Evolutionary conservation across 2,329 filamentous ascomycete genomes (phyloP), one percentile per base, ranked within the genome.

Genomic region (Ceratocystis papillata): DNA sequence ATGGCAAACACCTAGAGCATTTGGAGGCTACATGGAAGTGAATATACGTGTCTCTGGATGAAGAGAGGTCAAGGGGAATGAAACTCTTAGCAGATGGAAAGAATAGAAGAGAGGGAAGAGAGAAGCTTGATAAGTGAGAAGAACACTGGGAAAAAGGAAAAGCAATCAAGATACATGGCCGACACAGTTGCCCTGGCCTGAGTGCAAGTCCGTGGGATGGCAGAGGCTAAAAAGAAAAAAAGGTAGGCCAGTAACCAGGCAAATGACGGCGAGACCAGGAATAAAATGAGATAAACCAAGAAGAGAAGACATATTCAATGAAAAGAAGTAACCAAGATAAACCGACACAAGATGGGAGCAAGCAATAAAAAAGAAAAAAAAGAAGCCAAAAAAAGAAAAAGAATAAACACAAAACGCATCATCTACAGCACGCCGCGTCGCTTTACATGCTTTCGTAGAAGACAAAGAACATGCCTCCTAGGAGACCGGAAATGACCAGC

Each of bases 381-480:
- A 59, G 20, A 64, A 66, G 37, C 30, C 45, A 59, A 64, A 57
- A 68, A 61, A 44, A 63, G 10, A 50, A 15, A 62, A 62, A 25
- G n/a, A 20, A 48, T 50, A 62, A 61, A 63, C 63, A 69, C 69
- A 63, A 57, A 65, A 50, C 67, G 62, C 28, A 68, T 65, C 12
- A 46, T 41, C 37, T 41, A 68, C 62, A 62, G 63, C 64, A 64
- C 66, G 63, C n/a, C 44, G 63, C 25, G 20, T n/a, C 28, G 25
- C 63, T 68, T 68, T 63, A 68, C 63, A 65, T 67, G 46, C 65
- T 67, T 50, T 68, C 67, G 61, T 67, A 53, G 53, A 65, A 48
- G 60, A 83, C 73, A 70, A 82, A 83, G 28, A 78, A 72, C 37
- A 77, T 76, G n/a, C 80, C 79, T 15, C 77, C 79, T 2, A 84